These are phyloP conservation scores for Corylus avellana DNA, from an alignment of 306 rosid genomes.

Conservation along the genomic window DNA sequence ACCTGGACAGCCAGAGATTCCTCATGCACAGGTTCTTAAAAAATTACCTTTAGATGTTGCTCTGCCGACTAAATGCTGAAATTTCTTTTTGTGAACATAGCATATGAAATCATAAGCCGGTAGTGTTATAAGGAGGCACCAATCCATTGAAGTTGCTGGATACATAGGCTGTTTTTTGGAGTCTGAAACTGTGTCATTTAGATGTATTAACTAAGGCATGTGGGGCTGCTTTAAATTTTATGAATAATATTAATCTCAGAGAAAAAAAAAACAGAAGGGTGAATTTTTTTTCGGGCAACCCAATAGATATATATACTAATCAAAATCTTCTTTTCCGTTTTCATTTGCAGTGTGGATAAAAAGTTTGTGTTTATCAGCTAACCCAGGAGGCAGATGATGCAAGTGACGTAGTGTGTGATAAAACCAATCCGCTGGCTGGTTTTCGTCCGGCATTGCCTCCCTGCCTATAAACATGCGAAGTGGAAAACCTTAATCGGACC, in stretches of 20 bases:
- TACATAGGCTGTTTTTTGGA: neutral
- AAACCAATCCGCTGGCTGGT: conserved; percentile 67
- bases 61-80: neutral
- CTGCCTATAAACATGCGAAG: conserved; percentile 15
- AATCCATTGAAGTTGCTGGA: neutral
- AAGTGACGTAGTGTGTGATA: conserved; percentile 57
- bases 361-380: neutral
- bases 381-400: conserved; percentile 45
- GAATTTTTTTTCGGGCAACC: no score
- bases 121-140: conserved; percentile 21
- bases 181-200: neutral
- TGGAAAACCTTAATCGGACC: conserved; percentile 20
- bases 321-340: conserved; percentile 8
- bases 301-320: conserved; percentile 16
- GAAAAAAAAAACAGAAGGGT: no score
- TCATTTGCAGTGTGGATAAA: conserved; percentile 33
- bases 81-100: neutral
- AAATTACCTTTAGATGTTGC: neutral
- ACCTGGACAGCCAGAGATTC: conserved; percentile 30
- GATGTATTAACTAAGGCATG: neutral
- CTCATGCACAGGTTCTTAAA: conserved; percentile 45
- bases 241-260: neutral
- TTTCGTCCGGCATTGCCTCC: conserved; percentile 74
- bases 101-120: conserved; percentile 26
- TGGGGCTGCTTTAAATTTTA: neutral